phyloP scores from a whole-genome alignment of 2,329 filamentous ascomycete genomes.

The Harringtonia aguacate region DNA sequence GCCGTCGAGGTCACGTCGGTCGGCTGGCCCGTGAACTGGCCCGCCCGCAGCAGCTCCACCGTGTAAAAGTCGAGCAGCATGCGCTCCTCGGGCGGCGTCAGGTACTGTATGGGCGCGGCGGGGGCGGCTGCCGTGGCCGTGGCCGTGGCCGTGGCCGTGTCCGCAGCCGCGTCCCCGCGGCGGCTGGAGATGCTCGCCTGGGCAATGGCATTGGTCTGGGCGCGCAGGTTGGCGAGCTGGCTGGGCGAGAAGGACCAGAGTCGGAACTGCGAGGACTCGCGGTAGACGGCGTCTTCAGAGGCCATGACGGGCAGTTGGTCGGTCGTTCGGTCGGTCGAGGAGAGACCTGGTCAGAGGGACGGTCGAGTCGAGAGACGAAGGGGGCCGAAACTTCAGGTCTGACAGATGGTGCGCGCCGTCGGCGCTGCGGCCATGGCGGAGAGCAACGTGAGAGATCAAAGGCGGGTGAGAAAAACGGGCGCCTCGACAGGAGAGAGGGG shows the following conservation, averaged over 20 bases:
- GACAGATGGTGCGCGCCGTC: neutral
- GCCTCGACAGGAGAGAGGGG: too few relatives aligned
- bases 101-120: conserved; percentile 43
- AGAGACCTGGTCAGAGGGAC: too few relatives aligned
- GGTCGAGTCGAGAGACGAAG: neutral
- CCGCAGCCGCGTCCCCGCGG: conserved; percentile 1
- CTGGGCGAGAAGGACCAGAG: conserved; percentile 84
- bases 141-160: neutral
- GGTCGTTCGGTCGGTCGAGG: neutral
- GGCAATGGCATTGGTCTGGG: conserved; percentile 70
- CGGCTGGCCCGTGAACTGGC: conserved; percentile 39
- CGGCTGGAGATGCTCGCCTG: conserved; percentile 46
- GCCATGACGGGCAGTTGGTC: conserved; percentile 42
- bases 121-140: neutral
- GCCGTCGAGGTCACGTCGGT: conserved; percentile 58
- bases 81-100: conserved; percentile 75
- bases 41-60: conserved; percentile 45
- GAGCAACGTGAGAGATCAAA: too few relatives aligned
- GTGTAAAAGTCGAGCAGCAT: conserved; percentile 72
- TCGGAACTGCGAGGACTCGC: conserved; percentile 78
- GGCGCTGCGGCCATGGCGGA: too few relatives aligned
- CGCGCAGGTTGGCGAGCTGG: conserved; percentile 60
- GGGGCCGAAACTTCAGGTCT: neutral
- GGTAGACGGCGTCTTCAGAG: conserved; percentile 84
- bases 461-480: too few relatives aligned